Conservation (phyloP, 345 rosid species). For the Boechera retrofracta region DNA sequence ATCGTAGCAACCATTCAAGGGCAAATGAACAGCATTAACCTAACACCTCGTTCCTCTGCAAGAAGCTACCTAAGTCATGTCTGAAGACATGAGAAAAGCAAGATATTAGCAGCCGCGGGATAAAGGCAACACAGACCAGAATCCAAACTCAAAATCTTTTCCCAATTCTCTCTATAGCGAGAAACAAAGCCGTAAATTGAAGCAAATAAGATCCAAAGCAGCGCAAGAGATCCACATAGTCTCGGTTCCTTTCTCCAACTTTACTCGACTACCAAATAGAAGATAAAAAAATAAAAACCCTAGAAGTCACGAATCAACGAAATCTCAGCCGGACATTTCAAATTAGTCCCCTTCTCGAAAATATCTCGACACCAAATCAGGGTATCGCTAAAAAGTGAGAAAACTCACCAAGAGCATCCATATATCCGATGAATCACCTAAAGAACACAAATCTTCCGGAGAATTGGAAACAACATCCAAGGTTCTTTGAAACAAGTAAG, state of each 20-base stretch:
- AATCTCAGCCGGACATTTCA: conserved; percentile 36
- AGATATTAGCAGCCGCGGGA: conserved; percentile 13
- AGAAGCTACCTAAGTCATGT: conserved; percentile 33
- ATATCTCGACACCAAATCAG: conserved; percentile 11
- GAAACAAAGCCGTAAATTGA: conserved; percentile 8
- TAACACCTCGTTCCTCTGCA: conserved; percentile 21
- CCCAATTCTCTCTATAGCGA: not conserved
- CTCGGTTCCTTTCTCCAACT: conserved; percentile 2
- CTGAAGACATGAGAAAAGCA: conserved; percentile 22
- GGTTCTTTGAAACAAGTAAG: conserved; percentile 4
- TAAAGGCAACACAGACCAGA: conserved; percentile 26
- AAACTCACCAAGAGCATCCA: conserved; percentile 37
- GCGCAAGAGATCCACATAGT: conserved; percentile 6
- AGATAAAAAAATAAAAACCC: conserved; percentile 24
- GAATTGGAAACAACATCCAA: conserved; percentile 13
- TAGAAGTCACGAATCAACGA: conserved; percentile 34
- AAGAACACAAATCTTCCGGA: conserved; percentile 12
- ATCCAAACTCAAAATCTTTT: conserved; percentile 28
- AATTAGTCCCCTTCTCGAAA: conserved; percentile 24
- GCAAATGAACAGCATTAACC: conserved; percentile 44
- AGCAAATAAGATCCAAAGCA: conserved; percentile 2
- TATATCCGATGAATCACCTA: conserved; percentile 26
- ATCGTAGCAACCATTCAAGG: conserved; percentile 76
- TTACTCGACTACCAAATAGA: conserved; percentile 26
- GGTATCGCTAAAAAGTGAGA: conserved; percentile 19